Percentiles rank a stretch among this genome's conserved stretches.
These are phyloP conservation scores for Penicillium capsulatum DNA, from an alignment of 2,329 filamentous ascomycete species.

Conservation along the genomic window DNA sequence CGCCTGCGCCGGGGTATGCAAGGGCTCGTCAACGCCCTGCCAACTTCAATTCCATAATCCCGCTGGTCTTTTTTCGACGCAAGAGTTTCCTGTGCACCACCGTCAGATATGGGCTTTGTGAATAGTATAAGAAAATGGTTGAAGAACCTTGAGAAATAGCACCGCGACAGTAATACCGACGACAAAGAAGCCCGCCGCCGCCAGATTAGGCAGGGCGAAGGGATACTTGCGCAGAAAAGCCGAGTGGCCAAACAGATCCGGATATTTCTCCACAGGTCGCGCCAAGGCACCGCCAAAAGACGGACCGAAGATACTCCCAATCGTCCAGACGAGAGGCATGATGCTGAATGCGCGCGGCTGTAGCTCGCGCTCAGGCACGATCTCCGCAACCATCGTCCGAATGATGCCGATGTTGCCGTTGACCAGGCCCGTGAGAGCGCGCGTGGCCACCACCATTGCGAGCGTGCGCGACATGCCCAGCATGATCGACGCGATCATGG, in stretches of 20 bases:
- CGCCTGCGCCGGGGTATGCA: conserved; percentile 29
- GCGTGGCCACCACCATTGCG: conserved; percentile 71
- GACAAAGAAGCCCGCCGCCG: conserved; percentile 71
- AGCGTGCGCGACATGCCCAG: conserved; percentile 82
- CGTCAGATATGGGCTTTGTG: too few species aligned
- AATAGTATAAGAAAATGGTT: too few species aligned
- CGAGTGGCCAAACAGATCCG: conserved; percentile 62
- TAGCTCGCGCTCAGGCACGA: conserved; percentile 80
- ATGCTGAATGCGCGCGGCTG: conserved; percentile 87
- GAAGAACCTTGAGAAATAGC: conserved; percentile 65
- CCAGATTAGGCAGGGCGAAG: conserved; percentile 78
- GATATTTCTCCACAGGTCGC: conserved; percentile 71
- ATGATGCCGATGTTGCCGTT: conserved; percentile 96
- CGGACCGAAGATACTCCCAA: conserved; percentile 84
- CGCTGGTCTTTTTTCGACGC: conserved; percentile 62
- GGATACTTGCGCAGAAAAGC: conserved; percentile 71
- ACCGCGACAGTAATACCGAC: conserved; percentile 68
- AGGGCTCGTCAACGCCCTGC: conserved; percentile 57
- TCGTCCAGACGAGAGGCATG: conserved; percentile 87
- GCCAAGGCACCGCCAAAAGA: conserved; percentile 83
- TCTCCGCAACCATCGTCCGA: conserved; percentile 84
- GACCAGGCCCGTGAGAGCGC: conserved; percentile 73
- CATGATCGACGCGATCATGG: conserved; percentile 73
- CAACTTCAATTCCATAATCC: conserved; percentile 74
- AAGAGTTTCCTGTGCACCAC: conserved; percentile 64